A percentile compares a stretch with the other conserved stretches of the same genome.
Conservation (phyloP, 495 filamentous ascomycete genomes). For the Lophiotrema nucula region DNA sequence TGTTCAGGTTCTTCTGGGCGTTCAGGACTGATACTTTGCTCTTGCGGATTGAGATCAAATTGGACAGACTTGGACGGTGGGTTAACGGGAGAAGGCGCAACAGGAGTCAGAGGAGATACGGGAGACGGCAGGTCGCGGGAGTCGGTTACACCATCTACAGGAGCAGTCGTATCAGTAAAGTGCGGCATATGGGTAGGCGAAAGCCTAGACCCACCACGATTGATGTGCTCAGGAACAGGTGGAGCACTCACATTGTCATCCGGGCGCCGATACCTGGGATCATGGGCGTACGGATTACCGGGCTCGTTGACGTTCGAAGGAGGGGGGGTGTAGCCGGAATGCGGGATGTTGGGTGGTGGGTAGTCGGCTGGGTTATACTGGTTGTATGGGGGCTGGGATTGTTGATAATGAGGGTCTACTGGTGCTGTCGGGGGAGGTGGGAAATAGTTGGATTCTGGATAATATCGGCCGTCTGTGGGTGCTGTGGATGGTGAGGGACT, state of each 20-base stretch:
- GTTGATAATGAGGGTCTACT: conserved; percentile 18
- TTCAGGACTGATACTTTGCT: not conserved
- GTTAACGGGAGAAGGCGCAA: not conserved
- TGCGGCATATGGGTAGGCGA: conserved; percentile 10
- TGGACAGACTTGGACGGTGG: conserved; percentile 27
- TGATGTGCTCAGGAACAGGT: conserved; percentile 22
- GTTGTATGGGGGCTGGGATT: conserved; percentile 25
- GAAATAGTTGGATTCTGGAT: conserved; percentile 44
- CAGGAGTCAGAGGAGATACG: not conserved
- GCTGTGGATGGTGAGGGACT: conserved; percentile 46
- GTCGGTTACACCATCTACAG: conserved; percentile 18
- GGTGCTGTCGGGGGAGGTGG: conserved; percentile 43
- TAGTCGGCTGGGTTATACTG: conserved; percentile 50
- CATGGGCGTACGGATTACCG: conserved; percentile 28
- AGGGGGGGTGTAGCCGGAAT: conserved; percentile 24
- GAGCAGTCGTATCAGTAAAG: not conserved
- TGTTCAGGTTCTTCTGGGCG: not conserved
- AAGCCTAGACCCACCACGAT: conserved; percentile 30
- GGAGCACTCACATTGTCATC: conserved; percentile 45
- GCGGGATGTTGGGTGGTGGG: conserved; percentile 22
- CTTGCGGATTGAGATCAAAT: conserved; percentile 32
- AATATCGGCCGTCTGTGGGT: conserved; percentile 40
- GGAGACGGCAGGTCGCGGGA: not conserved
- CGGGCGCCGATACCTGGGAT: conserved; percentile 29
- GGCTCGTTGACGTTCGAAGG: conserved; percentile 6